Evolutionary conservation across 805 yeast species (phyloP), one percentile per base, ranked within the genome.

Genomic region (Spathaspora arborariae): DNA sequence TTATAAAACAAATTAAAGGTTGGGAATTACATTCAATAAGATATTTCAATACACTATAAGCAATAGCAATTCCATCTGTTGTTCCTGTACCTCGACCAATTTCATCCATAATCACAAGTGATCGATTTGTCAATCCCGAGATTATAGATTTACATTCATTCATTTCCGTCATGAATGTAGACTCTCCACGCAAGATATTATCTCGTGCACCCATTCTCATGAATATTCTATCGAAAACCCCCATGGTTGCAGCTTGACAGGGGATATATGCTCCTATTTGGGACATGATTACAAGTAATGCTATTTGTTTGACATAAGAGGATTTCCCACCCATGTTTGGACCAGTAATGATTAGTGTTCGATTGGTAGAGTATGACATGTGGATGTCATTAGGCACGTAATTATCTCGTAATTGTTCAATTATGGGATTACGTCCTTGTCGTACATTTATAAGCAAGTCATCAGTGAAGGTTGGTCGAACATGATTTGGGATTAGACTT

Each of bases 251-350:
- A 1, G 57, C 51, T 2, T 72, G 67, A 16, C 92, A 89, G 1
- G 96, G 94, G 2, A 88, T 76, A 58, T 70, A 86, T 53, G 86
- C 77, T 0, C 96, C 96, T 3, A 86, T 72, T 60, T 88, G 96
- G 1, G 85, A 80, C 84, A 88, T 77, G 7, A 88, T 78, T 9
- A 79, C 81, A 9, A 80, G 67, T 11, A 88, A 62, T 0, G 94
- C 96, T 9, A 85, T 74, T 51, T 85, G 89, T 44, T 87, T 75
- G 13, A 85, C 88, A 56, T 81, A 82, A 1, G 89, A 81, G 5
- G 90, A 83, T 59, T 88, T 88, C 3, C 96, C 96, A 8, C 96
- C 96, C 90, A 87, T 85, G 54, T 87, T 87, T 0, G 95, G 94
- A 0, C 96, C 96, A 0, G 96, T 87, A 19, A 90, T 78, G 13